Conservation (phyloP, 164 flowering plant genomes). For the Tinospora cordifolia region DNA sequence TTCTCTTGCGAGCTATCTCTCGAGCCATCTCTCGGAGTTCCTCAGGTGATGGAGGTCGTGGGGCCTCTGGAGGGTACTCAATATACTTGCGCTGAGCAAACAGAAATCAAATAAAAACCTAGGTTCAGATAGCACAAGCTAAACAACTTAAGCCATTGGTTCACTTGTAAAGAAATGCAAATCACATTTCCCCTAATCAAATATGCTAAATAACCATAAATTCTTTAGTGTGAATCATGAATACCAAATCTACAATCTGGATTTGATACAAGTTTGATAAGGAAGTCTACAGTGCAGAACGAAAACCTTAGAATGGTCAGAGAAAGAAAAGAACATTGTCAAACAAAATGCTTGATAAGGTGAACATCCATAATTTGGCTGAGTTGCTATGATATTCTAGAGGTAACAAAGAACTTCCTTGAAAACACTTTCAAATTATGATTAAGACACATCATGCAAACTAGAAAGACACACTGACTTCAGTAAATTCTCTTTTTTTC, state of each 20-base stretch:
- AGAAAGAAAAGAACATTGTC: not conserved
- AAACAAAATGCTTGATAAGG: too few relatives aligned
- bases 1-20: slow-evolving; percentile 57
- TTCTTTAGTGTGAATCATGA: not conserved
- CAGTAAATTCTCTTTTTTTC: too few relatives aligned
- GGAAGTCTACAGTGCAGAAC: not conserved
- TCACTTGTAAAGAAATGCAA: not conserved
- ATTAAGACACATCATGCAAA: too few relatives aligned
- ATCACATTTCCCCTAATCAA: not conserved
- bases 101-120: slow-evolving; percentile 3
- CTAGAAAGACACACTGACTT: too few relatives aligned
- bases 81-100: slow-evolving; percentile 55
- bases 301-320: not conserved
- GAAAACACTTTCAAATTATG: too few relatives aligned
- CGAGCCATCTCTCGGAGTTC: slow-evolving; percentile 88
- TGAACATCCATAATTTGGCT: too few relatives aligned
- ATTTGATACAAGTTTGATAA: not conserved
- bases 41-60: slow-evolving; percentile 75
- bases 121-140: not conserved
- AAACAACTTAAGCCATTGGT: not conserved
- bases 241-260: not conserved
- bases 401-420: too few relatives aligned
- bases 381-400: too few relatives aligned
- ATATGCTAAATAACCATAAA: not conserved
- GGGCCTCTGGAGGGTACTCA: slow-evolving; percentile 76